A percentile compares a stretch with the other conserved stretches of the same genome.
Conservation (phyloP, 441 rosid genomes). For the Lepidium campestre region DNA sequence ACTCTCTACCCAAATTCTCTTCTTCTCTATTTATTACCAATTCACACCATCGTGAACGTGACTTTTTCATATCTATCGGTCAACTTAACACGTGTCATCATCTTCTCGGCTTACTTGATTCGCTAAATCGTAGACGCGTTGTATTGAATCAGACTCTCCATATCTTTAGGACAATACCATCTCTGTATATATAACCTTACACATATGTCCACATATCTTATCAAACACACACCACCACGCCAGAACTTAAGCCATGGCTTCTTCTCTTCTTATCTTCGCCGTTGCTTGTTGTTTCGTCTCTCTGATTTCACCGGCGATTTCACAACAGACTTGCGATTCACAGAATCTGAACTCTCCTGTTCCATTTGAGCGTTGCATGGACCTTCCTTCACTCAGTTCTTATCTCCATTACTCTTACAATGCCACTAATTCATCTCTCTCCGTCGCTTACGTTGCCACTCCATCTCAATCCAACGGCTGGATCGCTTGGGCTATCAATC, state of each 20-base stretch:
- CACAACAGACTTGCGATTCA: slow-evolving; percentile 47
- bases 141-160: slow-evolving; percentile 16
- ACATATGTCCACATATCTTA: background rate
- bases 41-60: slow-evolving; percentile 16
- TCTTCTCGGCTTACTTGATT: background rate
- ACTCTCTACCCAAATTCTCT: slow-evolving; percentile 12
- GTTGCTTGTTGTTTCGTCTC: slow-evolving; percentile 18
- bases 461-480: slow-evolving; percentile 48
- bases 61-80: background rate
- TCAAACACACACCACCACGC: background rate
- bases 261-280: slow-evolving; percentile 12
- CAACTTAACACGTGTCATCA: slow-evolving; percentile 28
- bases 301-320: slow-evolving; percentile 36
- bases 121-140: background rate
- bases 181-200: background rate
- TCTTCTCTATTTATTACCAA: background rate
- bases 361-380: slow-evolving; percentile 35
- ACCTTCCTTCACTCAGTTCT: slow-evolving; percentile 46
- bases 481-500: slow-evolving; percentile 80
- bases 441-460: slow-evolving; percentile 63
- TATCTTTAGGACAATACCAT: background rate
- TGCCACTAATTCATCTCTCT: slow-evolving; percentile 64
- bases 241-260: slow-evolving; percentile 12
- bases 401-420: slow-evolving; percentile 70
- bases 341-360: slow-evolving; percentile 31